Evolutionary conservation across 176 grass and related monocot genomes (phyloP), one percentile per base, ranked within the genome.

Genomic region (Paspalum notatum): DNA sequence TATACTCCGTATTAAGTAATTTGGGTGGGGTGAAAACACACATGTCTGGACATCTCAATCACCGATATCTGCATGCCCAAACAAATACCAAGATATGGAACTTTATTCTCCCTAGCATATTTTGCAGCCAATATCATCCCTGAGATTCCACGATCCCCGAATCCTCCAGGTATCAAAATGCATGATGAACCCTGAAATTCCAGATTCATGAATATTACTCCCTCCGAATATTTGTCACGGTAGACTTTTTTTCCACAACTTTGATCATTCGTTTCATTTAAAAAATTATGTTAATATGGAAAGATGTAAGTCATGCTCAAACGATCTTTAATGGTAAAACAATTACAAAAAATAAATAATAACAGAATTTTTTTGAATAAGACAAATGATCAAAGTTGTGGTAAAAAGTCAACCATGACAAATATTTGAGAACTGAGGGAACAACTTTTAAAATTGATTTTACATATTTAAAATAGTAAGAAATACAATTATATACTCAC

Each of bases 81-180:
- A 88, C 92, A 98, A 93, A 98, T 98, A 77, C 96, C 96, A 84
- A 98, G 96, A 70, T 98, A 98, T 75, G 96, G 96, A 82, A 98
- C 89, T 82, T 84, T 93, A 70, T 98, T 93, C 78, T 98, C 96
- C 82, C 96, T 87, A 47, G 96, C 96, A 93, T 98, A 93, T 90
- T 95, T 98, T 64, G 92, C 92, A 84, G 96, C 92, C 82, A 91
- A 60, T 85, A 95, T 90, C 96, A 98, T 98, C 88, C 96, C 96
- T 72, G 78, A 77, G 49, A 98, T 94, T 82, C 96, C 96, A 79
- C 96, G 92, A 41, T 98, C 92, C 15, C 96, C 96, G 62, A 98
- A 98, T 72, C 96, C 92, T 82, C 96, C 95, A 59, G 92, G 96
- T 87, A 98, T 74, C 64, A 98, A 83, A 93, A 98, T 86, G 84